Base-by-base conservation (phyloP, 768 basidiomycete species). In the Leucocoprinus leucothites region DNA sequence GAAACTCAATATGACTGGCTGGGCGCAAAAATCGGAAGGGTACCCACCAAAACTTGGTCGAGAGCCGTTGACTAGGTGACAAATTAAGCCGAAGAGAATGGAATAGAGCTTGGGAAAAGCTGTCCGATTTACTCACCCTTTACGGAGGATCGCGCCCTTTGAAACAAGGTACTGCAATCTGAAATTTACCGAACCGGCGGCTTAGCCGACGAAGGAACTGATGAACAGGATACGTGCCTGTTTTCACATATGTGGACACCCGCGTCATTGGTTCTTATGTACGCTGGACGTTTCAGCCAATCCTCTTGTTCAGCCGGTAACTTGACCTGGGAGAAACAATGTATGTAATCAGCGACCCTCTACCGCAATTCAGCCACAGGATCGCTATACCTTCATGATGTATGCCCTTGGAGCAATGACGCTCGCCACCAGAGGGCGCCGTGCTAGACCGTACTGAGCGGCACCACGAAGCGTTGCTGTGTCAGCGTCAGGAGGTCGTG, bases 381-480 rank as follows among this genome's bases (percentile, higher is more conserved):
- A 13, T 36, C 42, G 52, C 75, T 13, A 9, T 61, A 85, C 89
- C 77, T 89, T 90, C 87, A 94, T 91, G 58, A 93, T 81, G 66
- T 94, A 95, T 22, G 89, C 86, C 50, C 86, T 80, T 13, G 92
- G 91, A 13, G 84, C 84, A 51, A 94, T 89, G 49, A 94, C 81
- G 43, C 84, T 89, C 18, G 91, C 91, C 9, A 94, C 91, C 13
- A 92, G 78, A 25, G 83, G 75, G 60, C 84, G 77, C 48, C 84
- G 81, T 18, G 90, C 87, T 22, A 94, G 76, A 21, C 92, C 92
- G 67, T 94, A 94, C 65, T 86, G 82, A 31, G 92, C 92, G n/a
- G 89, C 92, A 43, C 92, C 92, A 51, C 91, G 86, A 53, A 88
- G 72, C 1, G 92, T 94, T 1, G 93, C 93, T 13, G 92, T 93